Conservation (phyloP, 176 grass and related monocot species). For the Raddia distichophylla region DNA sequence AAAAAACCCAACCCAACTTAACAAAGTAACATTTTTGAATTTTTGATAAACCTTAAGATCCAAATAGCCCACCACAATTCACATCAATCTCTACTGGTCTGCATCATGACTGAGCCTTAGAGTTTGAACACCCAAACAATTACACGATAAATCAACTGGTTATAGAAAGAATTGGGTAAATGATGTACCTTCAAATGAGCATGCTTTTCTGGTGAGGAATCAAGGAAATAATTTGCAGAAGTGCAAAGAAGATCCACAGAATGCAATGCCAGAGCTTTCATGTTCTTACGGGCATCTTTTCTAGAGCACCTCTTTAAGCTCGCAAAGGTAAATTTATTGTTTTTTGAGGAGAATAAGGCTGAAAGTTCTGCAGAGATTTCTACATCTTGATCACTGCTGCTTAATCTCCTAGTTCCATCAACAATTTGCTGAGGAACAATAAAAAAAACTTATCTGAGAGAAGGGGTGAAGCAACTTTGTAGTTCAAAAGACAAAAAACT, state of each 20-base stretch:
- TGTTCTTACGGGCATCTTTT: conserved; percentile 65
- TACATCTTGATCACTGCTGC: conserved; percentile 49
- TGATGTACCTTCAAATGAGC: conserved; percentile 67
- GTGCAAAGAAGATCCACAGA: conserved; percentile 70
- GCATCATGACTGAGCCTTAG: neutral
- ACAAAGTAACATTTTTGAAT: neutral
- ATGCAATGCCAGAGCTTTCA: conserved; percentile 71
- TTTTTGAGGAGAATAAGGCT: conserved; percentile 44
- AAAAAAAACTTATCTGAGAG: conserved; percentile 50
- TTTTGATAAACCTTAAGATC: neutral
- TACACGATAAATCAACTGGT: conserved; percentile 33
- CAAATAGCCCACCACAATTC: neutral
- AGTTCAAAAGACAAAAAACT: conserved; percentile 10
- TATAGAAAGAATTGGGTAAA: conserved; percentile 21
- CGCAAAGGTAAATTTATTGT: conserved; percentile 41
- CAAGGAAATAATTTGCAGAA: conserved; percentile 65
- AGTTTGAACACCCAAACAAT: conserved; percentile 25
- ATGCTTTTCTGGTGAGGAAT: conserved; percentile 75
- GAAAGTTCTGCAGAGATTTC: conserved; percentile 49
- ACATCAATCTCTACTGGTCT: neutral
- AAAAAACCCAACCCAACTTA: neutral
- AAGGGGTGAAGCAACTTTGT: conserved; percentile 21
- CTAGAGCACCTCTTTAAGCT: conserved; percentile 54
- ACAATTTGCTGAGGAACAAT: conserved; percentile 66
- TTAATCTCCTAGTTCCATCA: conserved; percentile 64